Base-by-base conservation (phyloP, 2,329 filamentous ascomycete genomes). In the Botryotinia globosa region DNA sequence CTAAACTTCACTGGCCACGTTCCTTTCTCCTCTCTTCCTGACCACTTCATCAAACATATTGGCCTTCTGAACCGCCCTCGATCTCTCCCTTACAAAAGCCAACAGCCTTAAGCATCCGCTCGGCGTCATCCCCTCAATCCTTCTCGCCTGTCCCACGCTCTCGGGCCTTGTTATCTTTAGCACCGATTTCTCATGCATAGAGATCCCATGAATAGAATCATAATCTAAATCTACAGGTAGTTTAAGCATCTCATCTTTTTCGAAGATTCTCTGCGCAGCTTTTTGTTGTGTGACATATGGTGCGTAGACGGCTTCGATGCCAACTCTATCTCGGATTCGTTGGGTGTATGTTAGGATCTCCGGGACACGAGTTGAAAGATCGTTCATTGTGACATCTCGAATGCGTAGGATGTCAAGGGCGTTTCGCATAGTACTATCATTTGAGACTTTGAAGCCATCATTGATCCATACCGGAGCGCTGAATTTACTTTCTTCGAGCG, bases 141-240 rank as follows among this genome's bases (percentile, higher is more conserved):
- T 85, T 66, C 94, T 87, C 45, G 95, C 95, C 86, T 98, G 96
- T 0, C 93, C 95, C 34, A 99, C 85, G 74, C 89, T 97, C 82
- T 97, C 93, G 0, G 96, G 96, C 69, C 89, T 85, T 1, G 93
- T 92, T 3, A 85, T 84, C 73, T 88, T 87, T 51, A 99, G 85
- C 6, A 91, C 87, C 42, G 89, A 86, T 81, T 88, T 91, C 84
- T 98, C 96, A 73, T 93, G 94, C 54, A 89, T 87, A 72, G 92
- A 94, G 69, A 99, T 84, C 0, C 94, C 94, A 48, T 87, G 84
- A 0, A 99, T 86, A 20, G 82, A 78, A 61, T 89, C 86, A 78
- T 98, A 99, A 78, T 98, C 90, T 22, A 98, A 81, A 76, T 94
- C 89, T 0, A 85, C 77, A 0, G 95, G 94, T 20, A 99, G 83